Evolutionary conservation across 805 yeast species (phyloP).

Genomic region (Pichia thaimueangensis): DNA sequence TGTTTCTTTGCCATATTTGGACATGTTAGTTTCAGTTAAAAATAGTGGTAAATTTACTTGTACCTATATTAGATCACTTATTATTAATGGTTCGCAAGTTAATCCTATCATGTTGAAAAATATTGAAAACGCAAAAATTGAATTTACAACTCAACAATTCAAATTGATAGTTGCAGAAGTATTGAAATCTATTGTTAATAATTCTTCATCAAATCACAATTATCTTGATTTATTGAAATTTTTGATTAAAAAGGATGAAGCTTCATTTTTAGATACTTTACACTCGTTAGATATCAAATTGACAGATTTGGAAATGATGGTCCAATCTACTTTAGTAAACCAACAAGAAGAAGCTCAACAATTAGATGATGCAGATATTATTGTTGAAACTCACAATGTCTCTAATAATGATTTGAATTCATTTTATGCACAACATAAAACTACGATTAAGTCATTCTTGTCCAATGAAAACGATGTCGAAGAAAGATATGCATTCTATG

Average conservation of each 20-base stretch:
- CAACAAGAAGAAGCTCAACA: constrained; percentile 19
- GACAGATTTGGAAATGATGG: constrained; percentile 52
- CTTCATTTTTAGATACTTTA: constrained; percentile 35
- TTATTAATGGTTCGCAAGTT: constrained; percentile 14
- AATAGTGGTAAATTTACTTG: constrained; percentile 24
- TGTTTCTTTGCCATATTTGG: constrained; percentile 18
- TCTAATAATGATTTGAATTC: constrained; percentile 18
- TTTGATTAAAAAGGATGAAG: constrained; percentile 33
- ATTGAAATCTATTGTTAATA: constrained; percentile 15
- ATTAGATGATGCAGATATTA: constrained; percentile 25
- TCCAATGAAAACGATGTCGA: constrained; percentile 24
- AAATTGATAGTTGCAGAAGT: constrained; percentile 19
- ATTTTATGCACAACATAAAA: constrained; percentile 10
- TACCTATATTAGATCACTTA: constrained; percentile 24
- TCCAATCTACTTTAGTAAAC: constrained; percentile 54
- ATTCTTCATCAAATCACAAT: constrained; percentile 14
- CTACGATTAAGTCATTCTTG: constrained; percentile 32
- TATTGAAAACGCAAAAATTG: constrained; percentile 11
- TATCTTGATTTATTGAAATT: constrained; percentile 32
- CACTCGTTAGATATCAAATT: constrained; percentile 31
- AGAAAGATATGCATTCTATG: constrained; percentile 36
- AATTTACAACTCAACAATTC: constrained; percentile 19
- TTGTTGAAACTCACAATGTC: constrained; percentile 24
- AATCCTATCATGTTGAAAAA: constrained; percentile 7
- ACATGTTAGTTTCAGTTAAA: constrained; percentile 15